Evolutionary conservation across 352 stramenopile species (phyloP).

Genomic region (Phytophthora parvispora): DNA sequence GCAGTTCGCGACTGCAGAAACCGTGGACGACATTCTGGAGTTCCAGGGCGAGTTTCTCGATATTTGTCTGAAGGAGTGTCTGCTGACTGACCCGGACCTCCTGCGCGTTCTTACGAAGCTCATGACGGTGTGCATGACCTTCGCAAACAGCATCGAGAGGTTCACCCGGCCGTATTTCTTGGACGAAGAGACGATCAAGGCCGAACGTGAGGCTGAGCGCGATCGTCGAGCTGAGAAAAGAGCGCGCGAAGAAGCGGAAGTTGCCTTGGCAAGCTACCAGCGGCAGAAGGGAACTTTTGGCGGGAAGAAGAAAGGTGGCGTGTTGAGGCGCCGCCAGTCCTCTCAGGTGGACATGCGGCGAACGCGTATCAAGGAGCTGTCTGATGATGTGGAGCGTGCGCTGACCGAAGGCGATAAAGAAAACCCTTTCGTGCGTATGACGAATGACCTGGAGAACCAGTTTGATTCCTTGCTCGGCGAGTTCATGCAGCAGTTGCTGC

Average conservation of each 20-base stretch:
- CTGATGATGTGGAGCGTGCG: slow-evolving; percentile 79
- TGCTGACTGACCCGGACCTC: slow-evolving; percentile 97
- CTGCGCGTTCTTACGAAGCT: slow-evolving; percentile 96
- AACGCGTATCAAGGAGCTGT: slow-evolving; percentile 84
- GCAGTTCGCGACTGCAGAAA: slow-evolving; percentile 80
- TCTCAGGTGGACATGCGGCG: slow-evolving; percentile 85
- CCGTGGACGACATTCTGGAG: slow-evolving; percentile 96
- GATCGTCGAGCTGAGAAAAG: slow-evolving; percentile 86
- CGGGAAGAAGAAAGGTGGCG: slow-evolving; percentile 63
- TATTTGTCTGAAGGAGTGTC: slow-evolving; percentile 97
- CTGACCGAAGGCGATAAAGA: slow-evolving; percentile 78
- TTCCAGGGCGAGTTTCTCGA: slow-evolving; percentile 97
- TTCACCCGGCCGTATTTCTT: slow-evolving; percentile 89
- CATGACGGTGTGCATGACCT: slow-evolving; percentile 97
- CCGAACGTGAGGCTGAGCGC: slow-evolving; percentile 78
- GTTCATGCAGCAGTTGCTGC: slow-evolving; percentile 92
- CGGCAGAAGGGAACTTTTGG: slow-evolving; percentile 48
- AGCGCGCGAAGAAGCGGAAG: slow-evolving; percentile 79
- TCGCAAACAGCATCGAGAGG: slow-evolving; percentile 95
- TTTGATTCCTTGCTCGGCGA: slow-evolving; percentile 90
- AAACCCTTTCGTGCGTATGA: slow-evolving; percentile 84
- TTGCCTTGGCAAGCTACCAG: slow-evolving; percentile 75
- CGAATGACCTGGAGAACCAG: slow-evolving; percentile 83
- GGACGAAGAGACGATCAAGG: slow-evolving; percentile 90
- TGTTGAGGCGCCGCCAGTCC: slow-evolving; percentile 71